Percentiles rank a stretch among this genome's conserved stretches.
These are phyloP conservation scores for Diaporthe sp. DNA, from an alignment of 2,329 filamentous ascomycete genomes.

Conservation along the genomic window DNA sequence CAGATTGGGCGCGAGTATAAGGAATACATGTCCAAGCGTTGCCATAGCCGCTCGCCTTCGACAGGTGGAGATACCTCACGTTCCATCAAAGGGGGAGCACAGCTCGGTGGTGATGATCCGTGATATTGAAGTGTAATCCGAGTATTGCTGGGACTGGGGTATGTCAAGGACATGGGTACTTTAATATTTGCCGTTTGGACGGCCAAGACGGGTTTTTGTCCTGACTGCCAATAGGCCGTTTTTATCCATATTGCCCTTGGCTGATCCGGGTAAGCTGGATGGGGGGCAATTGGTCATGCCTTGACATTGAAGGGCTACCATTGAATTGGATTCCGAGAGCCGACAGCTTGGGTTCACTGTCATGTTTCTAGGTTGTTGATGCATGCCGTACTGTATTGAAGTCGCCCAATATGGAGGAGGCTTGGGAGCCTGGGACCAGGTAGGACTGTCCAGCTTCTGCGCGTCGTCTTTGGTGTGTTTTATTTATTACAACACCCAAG, in stretches of 20 bases:
- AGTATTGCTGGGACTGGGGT: conserved; percentile 19
- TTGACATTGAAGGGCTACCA: neutral
- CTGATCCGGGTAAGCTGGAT: neutral
- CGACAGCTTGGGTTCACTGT: conserved; percentile 2
- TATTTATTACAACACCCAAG: conserved; percentile 24
- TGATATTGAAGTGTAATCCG: conserved; percentile 22
- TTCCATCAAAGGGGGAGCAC: neutral
- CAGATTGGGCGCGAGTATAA: neutral
- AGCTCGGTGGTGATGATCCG: conserved; percentile 23
- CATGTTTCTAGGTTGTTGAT: neutral
- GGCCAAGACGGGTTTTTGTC: conserved; percentile 25
- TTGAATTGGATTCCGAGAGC: neutral
- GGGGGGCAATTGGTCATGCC: neutral
- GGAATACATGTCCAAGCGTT: neutral
- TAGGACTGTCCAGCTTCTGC: neutral
- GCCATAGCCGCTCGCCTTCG: neutral
- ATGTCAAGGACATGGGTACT: conserved; percentile 24
- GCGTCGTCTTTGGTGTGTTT: neutral
- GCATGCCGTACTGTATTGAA: neutral
- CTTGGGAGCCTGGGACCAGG: neutral
- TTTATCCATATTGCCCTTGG: conserved; percentile 24
- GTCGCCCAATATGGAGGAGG: neutral
- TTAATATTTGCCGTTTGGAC: conserved; percentile 8
- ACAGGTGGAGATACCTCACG: conserved; percentile 14
- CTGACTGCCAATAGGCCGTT: conserved; percentile 22